These are phyloP conservation scores for Penicillium sp. DNA, from an alignment of 2,329 filamentous ascomycete species.

Conservation along the genomic window DNA sequence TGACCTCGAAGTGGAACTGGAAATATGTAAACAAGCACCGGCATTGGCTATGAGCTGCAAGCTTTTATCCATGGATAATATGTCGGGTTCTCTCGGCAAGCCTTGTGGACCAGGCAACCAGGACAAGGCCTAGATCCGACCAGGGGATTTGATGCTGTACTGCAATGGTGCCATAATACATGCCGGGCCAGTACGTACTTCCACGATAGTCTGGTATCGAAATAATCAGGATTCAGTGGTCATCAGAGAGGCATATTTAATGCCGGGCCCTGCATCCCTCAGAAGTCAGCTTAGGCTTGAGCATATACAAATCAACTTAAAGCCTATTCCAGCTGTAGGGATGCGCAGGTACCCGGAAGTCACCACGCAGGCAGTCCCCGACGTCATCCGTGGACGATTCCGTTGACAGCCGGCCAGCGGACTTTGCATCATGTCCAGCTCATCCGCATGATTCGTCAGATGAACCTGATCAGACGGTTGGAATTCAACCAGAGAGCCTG, in stretches of 20 bases:
- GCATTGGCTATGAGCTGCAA: slow-evolving; percentile 1
- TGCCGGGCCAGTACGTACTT: no score
- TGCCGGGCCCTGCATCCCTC: no score
- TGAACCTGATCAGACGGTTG: background rate
- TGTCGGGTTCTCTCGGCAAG: slow-evolving; percentile 13
- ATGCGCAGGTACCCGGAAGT: slow-evolving; percentile 1
- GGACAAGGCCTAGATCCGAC: background rate
- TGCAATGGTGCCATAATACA: background rate
- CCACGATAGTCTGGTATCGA: no score
- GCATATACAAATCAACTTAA: background rate
- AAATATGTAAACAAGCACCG: slow-evolving; percentile 1
- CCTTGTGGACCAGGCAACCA: background rate
- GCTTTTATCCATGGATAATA: slow-evolving; percentile 11
- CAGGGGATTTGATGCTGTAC: no score
- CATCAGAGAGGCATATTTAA: no score
- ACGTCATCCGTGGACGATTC: slow-evolving; percentile 7
- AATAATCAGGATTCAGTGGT: no score
- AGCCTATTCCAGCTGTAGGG: background rate
- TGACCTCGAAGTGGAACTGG: background rate
- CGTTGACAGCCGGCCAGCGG: slow-evolving; percentile 6
- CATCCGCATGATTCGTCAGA: background rate
- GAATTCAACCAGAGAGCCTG: background rate
- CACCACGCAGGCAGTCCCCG: background rate
- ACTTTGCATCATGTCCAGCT: background rate
- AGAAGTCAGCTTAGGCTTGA: no score